Percentiles rank a stretch among this genome's conserved stretches.
Conservation (phyloP, 2,329 filamentous ascomycete genomes). For the Fusarium circinatum region DNA sequence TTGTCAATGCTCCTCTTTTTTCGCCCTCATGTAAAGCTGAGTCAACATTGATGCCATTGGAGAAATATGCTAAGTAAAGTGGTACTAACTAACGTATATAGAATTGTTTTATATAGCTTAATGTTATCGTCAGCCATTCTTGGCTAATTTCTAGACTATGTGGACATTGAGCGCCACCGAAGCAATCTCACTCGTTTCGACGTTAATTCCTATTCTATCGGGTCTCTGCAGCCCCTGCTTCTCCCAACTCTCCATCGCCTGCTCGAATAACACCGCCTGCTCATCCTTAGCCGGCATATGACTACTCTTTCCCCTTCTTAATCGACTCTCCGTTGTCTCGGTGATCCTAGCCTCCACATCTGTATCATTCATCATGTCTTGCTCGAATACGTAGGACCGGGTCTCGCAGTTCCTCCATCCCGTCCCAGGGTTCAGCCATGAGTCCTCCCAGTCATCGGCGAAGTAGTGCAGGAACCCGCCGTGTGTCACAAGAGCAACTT, state of each 20-base stretch:
- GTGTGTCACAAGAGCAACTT: neutral
- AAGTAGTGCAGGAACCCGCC: neutral
- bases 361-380: neutral
- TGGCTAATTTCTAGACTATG: fast-evolving
- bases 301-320: neutral
- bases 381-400: neutral
- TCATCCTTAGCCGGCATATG: neutral
- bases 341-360: neutral
- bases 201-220: neutral
- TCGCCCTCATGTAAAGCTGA: neutral
- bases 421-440: neutral
- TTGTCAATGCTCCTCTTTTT: constrained; percentile 6
- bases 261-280: neutral
- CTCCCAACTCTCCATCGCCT: neutral
- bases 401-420: neutral
- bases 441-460: neutral
- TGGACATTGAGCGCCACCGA: too few species aligned
- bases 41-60: constrained; percentile 28
- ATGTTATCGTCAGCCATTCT: fast-evolving
- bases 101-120: too few species aligned
- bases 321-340: neutral
- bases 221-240: neutral
- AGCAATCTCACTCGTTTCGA: neutral
- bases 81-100: fast-evolving
- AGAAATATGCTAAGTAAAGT: neutral